Conservation (phyloP, 2,329 filamentous ascomycete species). For the Diaporthe destruens region DNA sequence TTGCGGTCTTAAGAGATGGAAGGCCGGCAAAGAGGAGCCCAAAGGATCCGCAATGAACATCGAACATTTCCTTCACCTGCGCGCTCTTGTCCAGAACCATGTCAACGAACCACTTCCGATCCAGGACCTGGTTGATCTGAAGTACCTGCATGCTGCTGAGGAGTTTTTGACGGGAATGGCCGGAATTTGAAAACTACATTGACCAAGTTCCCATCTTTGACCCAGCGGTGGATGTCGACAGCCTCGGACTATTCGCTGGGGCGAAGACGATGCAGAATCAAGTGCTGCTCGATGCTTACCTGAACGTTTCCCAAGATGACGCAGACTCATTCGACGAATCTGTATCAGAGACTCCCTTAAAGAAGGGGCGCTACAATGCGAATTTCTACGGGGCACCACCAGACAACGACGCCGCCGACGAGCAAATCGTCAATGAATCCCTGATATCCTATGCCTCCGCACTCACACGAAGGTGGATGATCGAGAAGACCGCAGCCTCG, state of each 20-base stretch:
- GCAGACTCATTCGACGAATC: not conserved
- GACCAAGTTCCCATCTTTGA: not conserved
- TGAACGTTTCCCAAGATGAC: not conserved
- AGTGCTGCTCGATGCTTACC: not conserved
- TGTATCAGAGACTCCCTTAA: not conserved
- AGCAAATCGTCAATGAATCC: not conserved
- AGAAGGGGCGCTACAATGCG: not conserved
- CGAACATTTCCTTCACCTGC: slow-evolving; percentile 1
- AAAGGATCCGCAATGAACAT: not conserved
- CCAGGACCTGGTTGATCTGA: not conserved
- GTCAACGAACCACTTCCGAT: not conserved
- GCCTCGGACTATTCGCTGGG: not conserved
- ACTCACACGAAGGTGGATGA: not conserved
- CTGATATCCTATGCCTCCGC: not conserved
- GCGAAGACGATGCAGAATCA: not conserved
- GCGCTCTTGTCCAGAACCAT: not conserved
- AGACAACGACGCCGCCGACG: not conserved
- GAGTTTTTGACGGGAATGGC: not conserved
- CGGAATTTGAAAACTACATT: not conserved
- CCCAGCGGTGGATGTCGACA: not conserved
- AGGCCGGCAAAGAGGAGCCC: not conserved
- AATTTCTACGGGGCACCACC: not conserved
- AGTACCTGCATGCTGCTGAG: not conserved
- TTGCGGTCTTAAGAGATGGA: not conserved
- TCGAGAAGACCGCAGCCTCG: not conserved